Evolutionary conservation across 1,139 yeast species (phyloP), one percentile per base, ranked within the genome.

Genomic region (Sugiyamaella pinicola): DNA sequence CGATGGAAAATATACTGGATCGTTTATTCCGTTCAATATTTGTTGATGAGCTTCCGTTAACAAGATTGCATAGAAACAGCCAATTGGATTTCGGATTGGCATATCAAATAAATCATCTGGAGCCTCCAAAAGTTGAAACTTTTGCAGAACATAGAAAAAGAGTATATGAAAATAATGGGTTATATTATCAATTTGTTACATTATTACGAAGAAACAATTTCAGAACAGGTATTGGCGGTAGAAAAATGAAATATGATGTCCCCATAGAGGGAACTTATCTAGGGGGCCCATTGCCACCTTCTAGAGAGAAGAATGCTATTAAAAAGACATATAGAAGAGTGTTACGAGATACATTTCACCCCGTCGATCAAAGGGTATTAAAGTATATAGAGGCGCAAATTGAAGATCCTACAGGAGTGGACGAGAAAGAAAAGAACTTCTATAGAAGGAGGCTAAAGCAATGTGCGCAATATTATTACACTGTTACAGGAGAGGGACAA

Each of bases 21-120:
- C 26, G 52, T 17, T 61, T 54, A 17, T 56, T 61, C 33, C 31
- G 48, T 9, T 29, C 52, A 2, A 47, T 53, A 24, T 41, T 52
- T 24, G 49, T 56, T 31, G 38, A 45, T 5, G 66, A 64, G 34
- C 52, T 57, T 13, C 65, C 66, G 1, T 40, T 59, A 41, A 52
- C 42, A 13, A 45, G 51, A 28, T 42, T 59, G 7, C 54, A 52
- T 26, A 55, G 54, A 28, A 6, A 8, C 10, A 44, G 38, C n/a
- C 53, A 58, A 15, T 37, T 53, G 38, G 51, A 47, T 10, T 58
- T 51, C 22, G 44, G 53, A 1, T 34, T 53, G 17, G 50, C 54
- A 7, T 55, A 33, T 47, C 47, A 38, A 13, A 46, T 61, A 10
- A 54, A 47, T 47, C 57, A 60, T 31, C 44, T 64, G 51, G 52